Evolutionary conservation across 2,329 filamentous ascomycete genomes (phyloP).

Genomic region (Dendrostoma leiphaemia): DNA sequence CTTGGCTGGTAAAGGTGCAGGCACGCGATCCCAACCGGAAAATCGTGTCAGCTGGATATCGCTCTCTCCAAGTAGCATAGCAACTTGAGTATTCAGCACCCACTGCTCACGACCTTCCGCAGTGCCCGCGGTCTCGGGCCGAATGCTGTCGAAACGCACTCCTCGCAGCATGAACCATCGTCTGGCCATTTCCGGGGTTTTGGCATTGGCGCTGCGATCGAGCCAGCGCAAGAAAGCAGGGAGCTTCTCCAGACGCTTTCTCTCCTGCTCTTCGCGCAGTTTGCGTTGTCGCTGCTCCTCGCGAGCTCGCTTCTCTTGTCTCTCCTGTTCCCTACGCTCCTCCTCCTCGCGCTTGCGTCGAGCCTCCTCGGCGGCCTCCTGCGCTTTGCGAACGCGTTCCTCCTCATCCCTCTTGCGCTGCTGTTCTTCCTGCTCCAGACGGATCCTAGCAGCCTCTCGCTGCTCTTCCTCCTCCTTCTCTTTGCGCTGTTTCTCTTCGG

Average conservation of each 20-base stretch:
- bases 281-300: slow-evolving; percentile 44
- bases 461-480: slow-evolving; percentile 44
- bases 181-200: slow-evolving; percentile 46
- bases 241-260: slow-evolving; percentile 52
- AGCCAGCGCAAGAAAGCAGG: slow-evolving; percentile 63
- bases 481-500: slow-evolving; percentile 33
- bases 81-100: slow-evolving; percentile 64
- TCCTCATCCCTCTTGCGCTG: slow-evolving; percentile 51
- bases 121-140: slow-evolving; percentile 49
- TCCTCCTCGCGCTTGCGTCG: slow-evolving; percentile 51
- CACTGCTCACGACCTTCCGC: slow-evolving; percentile 62
- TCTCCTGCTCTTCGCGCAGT: slow-evolving; percentile 53
- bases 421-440: slow-evolving; percentile 51
- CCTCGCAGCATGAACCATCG: slow-evolving; percentile 58
- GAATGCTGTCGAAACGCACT: slow-evolving; percentile 63
- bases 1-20: slow-evolving; percentile 55
- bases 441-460: slow-evolving; percentile 44
- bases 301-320: slow-evolving; percentile 45
- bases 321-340: slow-evolving; percentile 49
- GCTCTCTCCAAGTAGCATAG: slow-evolving; percentile 63
- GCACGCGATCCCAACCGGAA: slow-evolving; percentile 56
- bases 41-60: slow-evolving; percentile 60
- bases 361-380: slow-evolving; percentile 49
- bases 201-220: slow-evolving; percentile 50
- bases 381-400: slow-evolving; percentile 42